These are phyloP conservation scores for Senna siamea DNA, from an alignment of 306 rosid species.

Conservation along the genomic window DNA sequence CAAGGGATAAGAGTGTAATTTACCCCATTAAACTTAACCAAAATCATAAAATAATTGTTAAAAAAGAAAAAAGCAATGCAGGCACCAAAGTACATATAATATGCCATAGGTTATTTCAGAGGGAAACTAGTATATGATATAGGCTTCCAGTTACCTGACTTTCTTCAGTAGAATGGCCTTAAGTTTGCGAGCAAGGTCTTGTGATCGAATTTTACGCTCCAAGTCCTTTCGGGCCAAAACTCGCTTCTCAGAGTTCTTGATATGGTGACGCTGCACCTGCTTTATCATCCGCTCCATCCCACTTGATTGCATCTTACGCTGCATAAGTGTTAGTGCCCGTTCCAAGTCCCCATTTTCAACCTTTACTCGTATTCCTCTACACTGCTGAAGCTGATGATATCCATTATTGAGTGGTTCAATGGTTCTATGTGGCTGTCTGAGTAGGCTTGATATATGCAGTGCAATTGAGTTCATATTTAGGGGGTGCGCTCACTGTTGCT, in stretches of 20 bases:
- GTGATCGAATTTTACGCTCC: conserved; percentile 63
- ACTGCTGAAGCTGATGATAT: conserved; percentile 56
- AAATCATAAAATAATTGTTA: not conserved
- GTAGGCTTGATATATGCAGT: conserved; percentile 45
- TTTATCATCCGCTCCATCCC: conserved; percentile 89
- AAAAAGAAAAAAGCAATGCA: not conserved
- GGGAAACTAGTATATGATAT: not conserved
- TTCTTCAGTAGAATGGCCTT: conserved; percentile 76
- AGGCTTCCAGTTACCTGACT: conserved; percentile 67
- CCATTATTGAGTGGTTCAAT: conserved; percentile 38
- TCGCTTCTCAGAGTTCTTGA: conserved; percentile 94
- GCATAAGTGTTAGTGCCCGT: conserved; percentile 61
- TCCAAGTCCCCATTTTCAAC: conserved; percentile 73
- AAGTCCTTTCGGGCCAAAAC: conserved; percentile 70
- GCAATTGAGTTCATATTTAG: conserved; percentile 64
- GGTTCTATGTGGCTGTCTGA: conserved; percentile 42
- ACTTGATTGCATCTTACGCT: conserved; percentile 79
- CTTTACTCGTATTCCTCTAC: conserved; percentile 78
- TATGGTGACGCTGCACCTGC: conserved; percentile 63
- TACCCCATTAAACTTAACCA: no score
- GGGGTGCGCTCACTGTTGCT: not conserved
- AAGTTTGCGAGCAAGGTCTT: conserved; percentile 81
- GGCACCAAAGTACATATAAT: conserved; percentile 2
- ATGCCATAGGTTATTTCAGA: not conserved
- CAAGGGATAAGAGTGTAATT: no score